Evolutionary conservation across 306 rosid species (phyloP).

Genomic region (Quercus suber): DNA sequence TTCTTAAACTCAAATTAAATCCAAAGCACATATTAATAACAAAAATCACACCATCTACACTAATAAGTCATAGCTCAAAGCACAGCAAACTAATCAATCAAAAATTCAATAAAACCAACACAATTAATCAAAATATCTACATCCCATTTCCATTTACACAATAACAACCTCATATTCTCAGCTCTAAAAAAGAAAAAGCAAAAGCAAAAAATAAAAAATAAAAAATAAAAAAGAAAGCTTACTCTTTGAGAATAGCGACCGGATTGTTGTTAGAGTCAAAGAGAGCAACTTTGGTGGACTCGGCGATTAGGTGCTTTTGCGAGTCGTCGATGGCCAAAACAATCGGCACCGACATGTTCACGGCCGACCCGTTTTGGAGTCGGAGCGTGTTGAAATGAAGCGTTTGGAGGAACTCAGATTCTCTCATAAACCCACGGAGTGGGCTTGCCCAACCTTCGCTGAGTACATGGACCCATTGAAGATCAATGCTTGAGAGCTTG

Average conservation of each 20-base stretch:
- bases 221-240: constrained; percentile 12
- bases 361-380: constrained; percentile 68
- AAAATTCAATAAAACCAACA: neutral
- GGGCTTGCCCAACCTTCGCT: constrained; percentile 99
- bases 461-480: constrained; percentile 87
- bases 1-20: neutral
- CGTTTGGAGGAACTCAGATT: constrained; percentile 99
- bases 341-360: constrained; percentile 94
- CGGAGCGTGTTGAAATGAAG: constrained; percentile 97
- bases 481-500: constrained; percentile 64
- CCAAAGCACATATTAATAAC: neutral
- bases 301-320: constrained; percentile 68
- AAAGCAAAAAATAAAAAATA: neutral
- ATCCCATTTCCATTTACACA: neutral
- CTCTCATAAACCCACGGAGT: constrained; percentile 84
- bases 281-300: constrained; percentile 70
- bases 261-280: constrained; percentile 58
- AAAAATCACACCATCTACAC: neutral
- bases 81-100: neutral
- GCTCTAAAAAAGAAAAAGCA: neutral
- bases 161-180: neutral
- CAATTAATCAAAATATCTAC: neutral
- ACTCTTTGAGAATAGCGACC: constrained; percentile 86
- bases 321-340: constrained; percentile 86
- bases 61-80: neutral